Percentiles rank a stretch among this genome's conserved stretches.
phyloP scores from a whole-genome alignment of 2,329 filamentous ascomycete genomes.

The Diaporthe citri region DNA sequence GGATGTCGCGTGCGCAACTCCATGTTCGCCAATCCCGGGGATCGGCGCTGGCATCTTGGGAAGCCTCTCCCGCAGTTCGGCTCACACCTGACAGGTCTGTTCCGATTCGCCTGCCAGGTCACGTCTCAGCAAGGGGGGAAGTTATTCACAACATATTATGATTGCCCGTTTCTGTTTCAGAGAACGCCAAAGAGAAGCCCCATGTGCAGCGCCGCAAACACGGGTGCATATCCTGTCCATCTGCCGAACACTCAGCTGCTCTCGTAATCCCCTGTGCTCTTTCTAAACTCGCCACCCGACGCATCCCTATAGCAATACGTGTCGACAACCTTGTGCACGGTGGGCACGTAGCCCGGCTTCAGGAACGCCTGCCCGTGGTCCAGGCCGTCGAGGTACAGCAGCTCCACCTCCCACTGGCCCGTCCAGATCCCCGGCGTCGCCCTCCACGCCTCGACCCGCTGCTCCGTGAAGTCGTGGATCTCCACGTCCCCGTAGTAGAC shows the following conservation, averaged over 20 bases:
- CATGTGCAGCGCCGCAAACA: not conserved
- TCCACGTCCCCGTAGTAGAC: conserved; percentile 9
- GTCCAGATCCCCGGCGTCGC: conserved; percentile 40
- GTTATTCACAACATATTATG: conserved; percentile 8
- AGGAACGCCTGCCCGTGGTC: conserved; percentile 15
- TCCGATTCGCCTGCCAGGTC: conserved; percentile 29
- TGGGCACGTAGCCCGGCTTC: conserved; percentile 5
- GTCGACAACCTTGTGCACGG: conserved; percentile 5
- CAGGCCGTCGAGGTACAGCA: conserved; percentile 22
- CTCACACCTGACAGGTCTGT: conserved; percentile 19
- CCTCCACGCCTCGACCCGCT: conserved; percentile 1
- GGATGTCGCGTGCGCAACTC: not conserved
- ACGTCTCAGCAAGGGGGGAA: conserved; percentile 14
- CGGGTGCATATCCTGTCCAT: not conserved
- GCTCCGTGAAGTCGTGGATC: not conserved
- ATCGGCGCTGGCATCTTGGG: conserved; percentile 15
- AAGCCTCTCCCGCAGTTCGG: not conserved
- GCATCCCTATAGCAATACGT: conserved; percentile 18
- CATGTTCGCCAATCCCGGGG: not conserved
- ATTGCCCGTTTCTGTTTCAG: conserved; percentile 27
- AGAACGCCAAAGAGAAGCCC: conserved; percentile 1
- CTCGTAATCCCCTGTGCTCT: conserved; percentile 19
- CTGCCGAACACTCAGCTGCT: not conserved
- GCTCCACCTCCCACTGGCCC: conserved; percentile 38
- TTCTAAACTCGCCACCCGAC: conserved; percentile 10